Conservation (phyloP, 345 rosid species). For the Boechera stricta region DNA sequence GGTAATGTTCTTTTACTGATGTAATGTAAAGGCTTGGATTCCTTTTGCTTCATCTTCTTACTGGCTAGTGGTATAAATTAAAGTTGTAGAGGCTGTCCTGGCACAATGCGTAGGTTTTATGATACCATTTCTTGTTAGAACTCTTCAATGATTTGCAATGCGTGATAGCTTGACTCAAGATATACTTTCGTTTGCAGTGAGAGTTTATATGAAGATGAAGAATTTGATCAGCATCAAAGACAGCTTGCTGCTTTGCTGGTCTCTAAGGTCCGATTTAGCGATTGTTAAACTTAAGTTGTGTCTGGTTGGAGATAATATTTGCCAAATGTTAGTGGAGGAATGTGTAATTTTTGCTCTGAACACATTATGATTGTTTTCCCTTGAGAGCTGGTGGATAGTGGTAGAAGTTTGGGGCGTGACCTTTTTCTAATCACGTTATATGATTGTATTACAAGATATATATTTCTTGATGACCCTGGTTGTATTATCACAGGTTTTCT, state of each 20-base stretch:
- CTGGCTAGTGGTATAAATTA: not conserved
- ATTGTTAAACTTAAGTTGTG: slow-evolving; percentile 1
- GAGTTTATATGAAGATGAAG: slow-evolving; percentile 96
- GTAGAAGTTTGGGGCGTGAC: not conserved
- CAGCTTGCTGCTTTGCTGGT: slow-evolving; percentile 92
- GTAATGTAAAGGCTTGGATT: slow-evolving; percentile 9
- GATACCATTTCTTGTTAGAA: slow-evolving; percentile 27
- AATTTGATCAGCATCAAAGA: slow-evolving; percentile 89
- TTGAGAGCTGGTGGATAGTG: slow-evolving; percentile 20
- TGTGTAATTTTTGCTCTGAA: not conserved
- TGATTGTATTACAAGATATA: not conserved
- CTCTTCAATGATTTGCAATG: not conserved
- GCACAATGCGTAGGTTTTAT: not conserved
- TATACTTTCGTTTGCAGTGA: slow-evolving; percentile 56
- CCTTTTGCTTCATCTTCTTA: not conserved
- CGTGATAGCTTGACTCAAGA: slow-evolving; percentile 7
- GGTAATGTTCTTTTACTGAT: not conserved
- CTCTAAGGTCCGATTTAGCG: slow-evolving; percentile 67
- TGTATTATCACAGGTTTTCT: slow-evolving; percentile 69
- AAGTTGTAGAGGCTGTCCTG: slow-evolving; percentile 23
- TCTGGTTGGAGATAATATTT: slow-evolving; percentile 4
- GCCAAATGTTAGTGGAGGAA: not conserved
- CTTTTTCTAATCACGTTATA: not conserved
- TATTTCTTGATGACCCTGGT: slow-evolving; percentile 3
- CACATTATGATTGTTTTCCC: not conserved